A percentile compares a stretch with the other conserved stretches of the same genome.
phyloP scores from a whole-genome alignment of 192 early-diverging fungal genomes.

The Podila clonocystis region DNA sequence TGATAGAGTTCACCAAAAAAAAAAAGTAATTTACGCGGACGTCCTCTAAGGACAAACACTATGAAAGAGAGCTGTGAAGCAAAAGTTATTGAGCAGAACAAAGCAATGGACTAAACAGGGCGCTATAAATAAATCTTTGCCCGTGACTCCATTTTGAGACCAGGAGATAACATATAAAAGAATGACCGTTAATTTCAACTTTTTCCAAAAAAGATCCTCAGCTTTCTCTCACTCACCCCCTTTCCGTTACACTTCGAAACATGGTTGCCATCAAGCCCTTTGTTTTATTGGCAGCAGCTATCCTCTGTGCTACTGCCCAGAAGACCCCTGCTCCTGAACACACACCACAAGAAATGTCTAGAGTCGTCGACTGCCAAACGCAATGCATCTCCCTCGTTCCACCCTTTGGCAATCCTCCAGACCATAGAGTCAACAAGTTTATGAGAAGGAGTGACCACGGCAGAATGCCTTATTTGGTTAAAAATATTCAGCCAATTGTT shows the following conservation, averaged over 20 bases:
- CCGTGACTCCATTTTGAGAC: too few relatives aligned
- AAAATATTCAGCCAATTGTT: constrained; percentile 27
- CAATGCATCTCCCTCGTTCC: constrained; percentile 25
- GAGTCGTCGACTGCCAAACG: constrained; percentile 33
- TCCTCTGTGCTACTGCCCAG: constrained; percentile 23
- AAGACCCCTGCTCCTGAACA: constrained; percentile 4
- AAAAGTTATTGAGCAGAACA: too few relatives aligned
- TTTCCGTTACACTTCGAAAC: constrained; percentile 11
- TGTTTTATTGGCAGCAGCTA: constrained; percentile 23
- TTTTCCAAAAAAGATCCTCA: not conserved
- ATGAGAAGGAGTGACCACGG: constrained; percentile 30
- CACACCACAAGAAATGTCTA: constrained; percentile 18
- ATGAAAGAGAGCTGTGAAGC: too few relatives aligned
- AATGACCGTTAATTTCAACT: not conserved
- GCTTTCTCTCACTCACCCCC: constrained; percentile 1
- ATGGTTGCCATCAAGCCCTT: constrained; percentile 40
- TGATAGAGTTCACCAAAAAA: too few relatives aligned
- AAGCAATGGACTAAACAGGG: too few relatives aligned
- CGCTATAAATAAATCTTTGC: too few relatives aligned
- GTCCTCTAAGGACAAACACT: too few relatives aligned
- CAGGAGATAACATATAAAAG: constrained; percentile 16
- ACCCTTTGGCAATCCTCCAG: constrained; percentile 20
- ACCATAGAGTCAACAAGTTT: constrained; percentile 5
- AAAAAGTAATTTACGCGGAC: too few relatives aligned
- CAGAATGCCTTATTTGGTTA: constrained; percentile 29